A percentile compares a stretch with the other conserved stretches of the same genome.
Conservation (phyloP, 129 eudicot species). For the Saposhnikovia divaricata region DNA sequence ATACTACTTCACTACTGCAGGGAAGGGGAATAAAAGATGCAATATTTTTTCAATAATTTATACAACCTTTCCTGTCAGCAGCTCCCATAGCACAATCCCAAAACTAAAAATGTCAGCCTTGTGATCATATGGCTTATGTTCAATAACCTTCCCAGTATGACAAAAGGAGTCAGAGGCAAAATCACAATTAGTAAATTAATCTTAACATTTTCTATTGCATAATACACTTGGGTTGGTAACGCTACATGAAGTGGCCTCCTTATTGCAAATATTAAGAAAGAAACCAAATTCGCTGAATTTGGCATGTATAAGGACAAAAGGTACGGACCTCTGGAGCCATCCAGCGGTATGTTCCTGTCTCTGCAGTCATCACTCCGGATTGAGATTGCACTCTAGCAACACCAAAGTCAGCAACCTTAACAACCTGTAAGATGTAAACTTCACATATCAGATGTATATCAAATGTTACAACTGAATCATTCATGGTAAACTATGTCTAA, state of each 20-base stretch:
- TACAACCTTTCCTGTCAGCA: constrained; percentile 44
- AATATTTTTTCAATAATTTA: neutral
- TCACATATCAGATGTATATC: constrained; percentile 4
- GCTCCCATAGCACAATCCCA: constrained; percentile 57
- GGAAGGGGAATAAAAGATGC: neutral
- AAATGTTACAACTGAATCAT: neutral
- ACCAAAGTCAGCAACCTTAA: constrained; percentile 63
- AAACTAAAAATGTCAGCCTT: constrained; percentile 63
- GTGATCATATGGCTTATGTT: constrained; percentile 47
- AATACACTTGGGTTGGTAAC: neutral
- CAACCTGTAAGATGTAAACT: constrained; percentile 26
- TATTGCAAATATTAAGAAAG: neutral
- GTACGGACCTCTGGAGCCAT: constrained; percentile 62
- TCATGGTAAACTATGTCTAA: neutral
- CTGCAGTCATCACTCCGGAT: constrained; percentile 59
- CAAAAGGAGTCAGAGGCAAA: constrained; percentile 6
- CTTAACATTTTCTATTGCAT: neutral
- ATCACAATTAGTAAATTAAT: neutral
- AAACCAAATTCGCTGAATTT: neutral
- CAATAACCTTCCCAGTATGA: constrained; percentile 43
- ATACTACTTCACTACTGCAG: neutral
- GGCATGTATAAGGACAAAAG: neutral
- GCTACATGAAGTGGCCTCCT: neutral
- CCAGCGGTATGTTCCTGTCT: constrained; percentile 64
- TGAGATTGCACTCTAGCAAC: constrained; percentile 59